Evolutionary conservation across 768 basidiomycete genomes (phyloP).

Genomic region (Hygrophorus russula): DNA sequence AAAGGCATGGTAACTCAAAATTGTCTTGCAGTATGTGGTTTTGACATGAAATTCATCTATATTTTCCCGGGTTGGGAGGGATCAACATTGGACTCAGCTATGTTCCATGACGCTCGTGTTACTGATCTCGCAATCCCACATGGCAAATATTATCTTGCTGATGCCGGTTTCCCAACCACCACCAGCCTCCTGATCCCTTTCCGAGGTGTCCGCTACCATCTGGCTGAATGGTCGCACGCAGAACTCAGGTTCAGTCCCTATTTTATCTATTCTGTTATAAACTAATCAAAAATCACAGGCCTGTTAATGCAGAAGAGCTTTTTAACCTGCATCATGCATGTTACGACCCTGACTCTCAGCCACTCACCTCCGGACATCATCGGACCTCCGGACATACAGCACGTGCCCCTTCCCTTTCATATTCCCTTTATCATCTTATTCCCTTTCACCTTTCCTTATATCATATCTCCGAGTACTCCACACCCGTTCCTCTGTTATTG

Average conservation of each 20-base stretch:
- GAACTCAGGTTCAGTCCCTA: constrained; percentile 7
- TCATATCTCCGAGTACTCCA: no score
- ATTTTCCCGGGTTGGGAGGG: constrained; percentile 31
- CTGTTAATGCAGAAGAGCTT: constrained; percentile 19
- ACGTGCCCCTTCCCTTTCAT: no score
- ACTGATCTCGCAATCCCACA: constrained; percentile 19
- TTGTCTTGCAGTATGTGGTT: constrained; percentile 12
- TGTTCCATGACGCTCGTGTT: constrained; percentile 19
- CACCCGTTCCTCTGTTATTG: no score
- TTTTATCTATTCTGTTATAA: neutral
- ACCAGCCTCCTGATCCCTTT: constrained; percentile 26
- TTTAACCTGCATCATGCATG: constrained; percentile 25
- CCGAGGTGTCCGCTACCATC: constrained; percentile 23
- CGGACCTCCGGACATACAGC: no score
- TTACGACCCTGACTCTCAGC: no score
- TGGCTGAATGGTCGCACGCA: constrained; percentile 20
- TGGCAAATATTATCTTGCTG: constrained; percentile 23
- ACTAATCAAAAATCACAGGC: constrained; percentile 12
- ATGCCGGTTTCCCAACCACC: constrained; percentile 22
- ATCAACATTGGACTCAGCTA: constrained; percentile 20
- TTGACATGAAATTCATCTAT: constrained; percentile 16
- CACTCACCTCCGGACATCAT: no score
- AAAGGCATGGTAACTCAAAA: constrained; percentile 19
- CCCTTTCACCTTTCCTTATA: no score
- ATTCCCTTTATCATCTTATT: no score